Evolutionary conservation across 345 rosid genomes (phyloP).

Genomic region (Sisymbrium irio): DNA sequence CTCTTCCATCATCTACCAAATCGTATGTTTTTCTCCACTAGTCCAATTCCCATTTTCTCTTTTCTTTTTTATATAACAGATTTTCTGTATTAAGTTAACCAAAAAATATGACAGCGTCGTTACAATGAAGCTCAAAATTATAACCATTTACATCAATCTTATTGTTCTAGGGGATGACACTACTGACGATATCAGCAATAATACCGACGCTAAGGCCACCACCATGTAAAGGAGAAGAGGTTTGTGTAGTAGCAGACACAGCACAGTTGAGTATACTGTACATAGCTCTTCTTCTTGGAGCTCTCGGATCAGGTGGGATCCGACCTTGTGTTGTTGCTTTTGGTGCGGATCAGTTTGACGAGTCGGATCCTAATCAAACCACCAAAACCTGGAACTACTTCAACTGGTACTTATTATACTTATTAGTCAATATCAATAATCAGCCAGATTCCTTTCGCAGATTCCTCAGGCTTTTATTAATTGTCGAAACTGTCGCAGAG

Average conservation of each 20-base stretch:
- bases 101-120: too few relatives aligned
- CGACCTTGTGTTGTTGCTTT: constrained; percentile 87
- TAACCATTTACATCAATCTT: not conserved
- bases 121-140: not conserved
- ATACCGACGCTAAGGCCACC: constrained; percentile 74
- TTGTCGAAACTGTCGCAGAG: not conserved
- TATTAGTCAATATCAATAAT: not conserved
- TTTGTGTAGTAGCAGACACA: constrained; percentile 61
- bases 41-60: not conserved
- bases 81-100: not conserved
- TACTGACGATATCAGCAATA: constrained; percentile 67
- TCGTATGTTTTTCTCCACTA: constrained; percentile 29
- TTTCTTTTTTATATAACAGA: not conserved
- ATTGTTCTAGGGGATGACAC: constrained; percentile 61
- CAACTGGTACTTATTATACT: constrained; percentile 49
- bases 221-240: constrained; percentile 53
- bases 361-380: constrained; percentile 59
- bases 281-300: constrained; percentile 60
- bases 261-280: constrained; percentile 65
- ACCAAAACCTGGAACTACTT: constrained; percentile 71
- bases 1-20: constrained; percentile 72
- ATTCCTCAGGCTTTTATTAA: constrained; percentile 3
- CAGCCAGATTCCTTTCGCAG: not conserved
- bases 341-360: constrained; percentile 86
- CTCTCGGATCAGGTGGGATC: constrained; percentile 85